A percentile compares a stretch with the other conserved stretches of the same genome.
These are phyloP conservation scores for Nitzschia sp. DNA, from an alignment of 108 stramenopile species.

Conservation along the genomic window DNA sequence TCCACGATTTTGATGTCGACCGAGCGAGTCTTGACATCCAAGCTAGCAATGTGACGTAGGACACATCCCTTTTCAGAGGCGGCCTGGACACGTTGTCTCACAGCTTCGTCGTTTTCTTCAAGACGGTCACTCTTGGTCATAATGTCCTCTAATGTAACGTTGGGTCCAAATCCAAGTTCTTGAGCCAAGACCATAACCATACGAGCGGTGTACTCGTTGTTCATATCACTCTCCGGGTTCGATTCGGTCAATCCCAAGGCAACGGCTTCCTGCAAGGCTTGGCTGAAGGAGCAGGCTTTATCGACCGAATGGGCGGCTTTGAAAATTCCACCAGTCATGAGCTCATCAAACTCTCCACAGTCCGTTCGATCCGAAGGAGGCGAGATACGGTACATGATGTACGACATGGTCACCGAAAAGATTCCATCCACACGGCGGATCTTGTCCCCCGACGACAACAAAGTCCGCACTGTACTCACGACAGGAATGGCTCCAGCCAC, in stretches of 20 bases:
- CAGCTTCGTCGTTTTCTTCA: conserved; percentile 32
- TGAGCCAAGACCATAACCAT: conserved; percentile 61
- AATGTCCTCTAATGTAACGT: conserved; percentile 30
- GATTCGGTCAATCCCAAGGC: conserved; percentile 61
- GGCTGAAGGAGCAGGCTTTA: conserved; percentile 55
- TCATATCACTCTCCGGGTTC: conserved; percentile 59
- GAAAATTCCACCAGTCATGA: conserved; percentile 46
- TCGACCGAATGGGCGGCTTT: conserved; percentile 8
- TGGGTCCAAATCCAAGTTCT: conserved; percentile 56
- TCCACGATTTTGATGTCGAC: conserved; percentile 58
- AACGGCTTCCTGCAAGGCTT: conserved; percentile 71
- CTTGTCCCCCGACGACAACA: conserved; percentile 66
- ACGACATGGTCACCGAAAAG: conserved; percentile 74
- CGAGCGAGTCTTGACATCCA: conserved; percentile 47
- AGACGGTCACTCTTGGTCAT: conserved; percentile 41
- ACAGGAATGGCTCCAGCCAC: conserved; percentile 84
- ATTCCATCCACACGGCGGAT: conserved; percentile 77
- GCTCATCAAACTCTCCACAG: conserved; percentile 51
- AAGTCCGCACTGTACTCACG: conserved; percentile 63
- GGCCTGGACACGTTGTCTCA: conserved; percentile 36
- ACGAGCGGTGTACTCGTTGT: conserved; percentile 62
- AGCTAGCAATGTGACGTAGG: conserved; percentile 57
- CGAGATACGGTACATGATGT: conserved; percentile 75
- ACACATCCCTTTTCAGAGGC: conserved; percentile 61
- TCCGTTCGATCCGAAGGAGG: conserved; percentile 57